Percentiles rank a stretch among this genome's conserved stretches.
phyloP scores from a whole-genome alignment of 176 grass and related monocot species.

The Cenchrus purpureus region DNA sequence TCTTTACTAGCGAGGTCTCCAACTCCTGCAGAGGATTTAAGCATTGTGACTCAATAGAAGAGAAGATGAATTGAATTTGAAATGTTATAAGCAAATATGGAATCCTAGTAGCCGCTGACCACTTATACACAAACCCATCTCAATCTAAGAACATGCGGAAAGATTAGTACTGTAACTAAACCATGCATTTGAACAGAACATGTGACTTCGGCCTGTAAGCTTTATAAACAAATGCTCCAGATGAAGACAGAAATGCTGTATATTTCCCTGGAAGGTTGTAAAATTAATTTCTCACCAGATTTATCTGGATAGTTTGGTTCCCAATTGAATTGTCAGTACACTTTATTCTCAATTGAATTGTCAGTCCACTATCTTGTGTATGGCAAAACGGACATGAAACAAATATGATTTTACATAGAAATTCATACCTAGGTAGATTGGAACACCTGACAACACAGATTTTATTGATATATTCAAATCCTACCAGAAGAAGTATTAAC shows the following conservation, averaged over 20 bases:
- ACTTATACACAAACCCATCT: neutral
- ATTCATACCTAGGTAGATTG: neutral
- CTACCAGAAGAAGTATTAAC: constrained; percentile 1
- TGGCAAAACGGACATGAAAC: neutral
- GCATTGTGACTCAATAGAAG: neutral
- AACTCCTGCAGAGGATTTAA: constrained; percentile 55
- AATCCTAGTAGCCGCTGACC: neutral
- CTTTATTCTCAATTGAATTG: no score
- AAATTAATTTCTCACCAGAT: no score
- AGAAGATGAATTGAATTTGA: neutral
- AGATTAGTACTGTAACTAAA: neutral
- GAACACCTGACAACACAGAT: neutral
- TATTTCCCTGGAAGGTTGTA: no score
- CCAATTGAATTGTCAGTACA: no score
- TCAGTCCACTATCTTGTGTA: no score
- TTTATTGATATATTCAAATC: constrained; percentile 1
- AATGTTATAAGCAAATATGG: neutral
- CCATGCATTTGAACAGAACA: no score
- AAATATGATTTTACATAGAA: neutral
- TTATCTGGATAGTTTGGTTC: no score
- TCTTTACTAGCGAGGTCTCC: constrained; percentile 72
- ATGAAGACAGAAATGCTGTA: no score
- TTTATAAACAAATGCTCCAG: no score
- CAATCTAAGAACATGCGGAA: neutral
- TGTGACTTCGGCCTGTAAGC: no score